Base-by-base conservation (phyloP, 768 basidiomycete species). In the Lactarius akahatsu region DNA sequence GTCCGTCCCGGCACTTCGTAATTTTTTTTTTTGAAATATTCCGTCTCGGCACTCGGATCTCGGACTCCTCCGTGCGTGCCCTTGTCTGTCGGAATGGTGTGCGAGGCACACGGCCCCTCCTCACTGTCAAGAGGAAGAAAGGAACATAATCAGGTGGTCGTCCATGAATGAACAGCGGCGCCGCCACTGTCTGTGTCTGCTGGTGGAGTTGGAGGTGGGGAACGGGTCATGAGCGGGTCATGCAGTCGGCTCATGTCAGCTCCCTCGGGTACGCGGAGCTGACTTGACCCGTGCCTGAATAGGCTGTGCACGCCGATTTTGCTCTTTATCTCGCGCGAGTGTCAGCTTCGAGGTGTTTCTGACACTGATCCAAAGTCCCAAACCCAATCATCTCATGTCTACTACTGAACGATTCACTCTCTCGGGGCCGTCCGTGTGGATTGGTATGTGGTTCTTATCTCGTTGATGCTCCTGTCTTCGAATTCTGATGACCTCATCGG, bases 361-460 rank as follows among this genome's bases (percentile, higher is more conserved):
- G 23, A 28, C 30, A 20, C 23, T 26, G 26, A 36, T 26, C 50
- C 16, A 32, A 55, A 55, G 4, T 13, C 18, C n/a, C 26, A 56
- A 56, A 26, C 26, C 5, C 16, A 34, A 56, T 56, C 28, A 57
- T 43, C n/a, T 50, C 47, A 61, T 57, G 65, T 62, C 54, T 5
- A 18, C 54, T 13, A 18, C 20, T 7, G 61, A 57, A 34, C 65
- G 65, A 66, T 66, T n/a, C 65, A 1, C 2, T 3, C 50, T 67
- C 66, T 45, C 58, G 62, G 15, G 66, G 62, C 62, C 66, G 66
- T 63, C n/a, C n/a, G 34, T 34, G n/a, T 9, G 28, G 6, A 2
- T 1, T 34, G 0, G 62, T 67, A 30, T 23, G 66, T 59, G 9
- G 3, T 23, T 16, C 38, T 7, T 20, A 30, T 34, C 32, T 8